Conservation (phyloP, 176 grass and related monocot genomes). For the Carex kokanica region DNA sequence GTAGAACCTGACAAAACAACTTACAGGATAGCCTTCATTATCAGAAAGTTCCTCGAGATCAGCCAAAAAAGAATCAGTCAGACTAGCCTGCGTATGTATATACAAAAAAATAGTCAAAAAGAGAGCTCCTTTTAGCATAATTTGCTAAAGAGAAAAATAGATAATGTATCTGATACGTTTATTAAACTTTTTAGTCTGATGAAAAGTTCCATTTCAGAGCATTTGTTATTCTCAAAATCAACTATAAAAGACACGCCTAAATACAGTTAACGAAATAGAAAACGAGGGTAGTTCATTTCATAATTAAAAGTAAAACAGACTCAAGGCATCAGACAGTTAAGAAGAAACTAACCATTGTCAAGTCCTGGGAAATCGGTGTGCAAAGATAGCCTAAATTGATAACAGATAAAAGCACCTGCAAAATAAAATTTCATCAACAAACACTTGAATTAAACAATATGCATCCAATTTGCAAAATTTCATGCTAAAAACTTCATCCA, state of each 20-base stretch:
- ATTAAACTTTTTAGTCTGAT: neutral
- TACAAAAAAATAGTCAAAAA: neutral
- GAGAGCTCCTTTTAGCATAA: neutral
- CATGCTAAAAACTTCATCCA: neutral
- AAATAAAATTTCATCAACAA: neutral
- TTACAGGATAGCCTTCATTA: slow-evolving; percentile 77
- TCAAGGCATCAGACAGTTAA: neutral
- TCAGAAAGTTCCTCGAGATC: slow-evolving; percentile 89
- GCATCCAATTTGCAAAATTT: neutral
- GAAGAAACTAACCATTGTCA: neutral
- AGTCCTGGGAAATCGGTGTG: neutral
- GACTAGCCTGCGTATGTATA: slow-evolving; percentile 47
- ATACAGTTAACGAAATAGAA: neutral
- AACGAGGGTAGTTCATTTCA: neutral
- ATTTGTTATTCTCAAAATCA: neutral
- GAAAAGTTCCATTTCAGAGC: neutral
- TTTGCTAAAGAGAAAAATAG: neutral
- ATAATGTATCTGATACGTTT: neutral
- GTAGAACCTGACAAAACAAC: slow-evolving; percentile 28
- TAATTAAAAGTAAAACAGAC: neutral
- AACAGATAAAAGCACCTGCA: slow-evolving; percentile 7
- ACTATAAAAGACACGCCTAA: neutral
- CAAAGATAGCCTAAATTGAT: neutral
- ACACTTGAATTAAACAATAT: neutral
- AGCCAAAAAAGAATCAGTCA: slow-evolving; percentile 93